Evolutionary conservation across 768 basidiomycete species (phyloP), one percentile per base, ranked within the genome.

Genomic region (Suillus americanus): DNA sequence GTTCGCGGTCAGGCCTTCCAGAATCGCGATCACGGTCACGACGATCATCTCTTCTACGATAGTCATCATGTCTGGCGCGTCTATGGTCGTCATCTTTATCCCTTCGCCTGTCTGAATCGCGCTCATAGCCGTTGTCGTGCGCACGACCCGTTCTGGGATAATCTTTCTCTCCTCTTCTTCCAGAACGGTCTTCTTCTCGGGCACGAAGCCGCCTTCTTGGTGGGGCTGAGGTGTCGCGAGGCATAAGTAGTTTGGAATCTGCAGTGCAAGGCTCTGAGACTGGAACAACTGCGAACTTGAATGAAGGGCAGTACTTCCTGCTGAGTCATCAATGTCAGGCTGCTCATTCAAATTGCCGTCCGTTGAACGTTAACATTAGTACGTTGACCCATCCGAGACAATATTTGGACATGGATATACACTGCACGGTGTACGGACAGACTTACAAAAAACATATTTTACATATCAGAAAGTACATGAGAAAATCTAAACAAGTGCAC

Each of bases 1-100:
- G 74, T 50, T 86, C 82, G 45, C 76, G 72, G 70, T 83, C 80
- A 28, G 81, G 71, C 43, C 74, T 72, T 60, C 79, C 62, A 43
- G 53, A 48, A 40, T 37, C 67, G 0, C 30, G 62, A 64, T 38
- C 61, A 37, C 28, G 33, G 48, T 64, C 64, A 48, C 60, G 64
- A 50, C 65, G 68, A 53, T 69, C 57, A 20, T 62, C 65, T 63
- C 60, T 51, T 64, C 64, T 68, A 64, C 59, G 64, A 60, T 53
- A 41, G n/a, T 53, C 41, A 33, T 43, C 41, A 35, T 45, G 50
- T 35, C 64, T 48, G 13, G 37, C 28, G 9, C 35, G 61, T 38
- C 69, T 62, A 65, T 72, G 65, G 8, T 68, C 69, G 62, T 70
- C 62, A 50, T 68, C 75, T 20, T 66, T 69, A 60, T 75, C 69